Evolutionary conservation across 139 green algal species (phyloP), one percentile per base, ranked within the genome.

Genomic region (Coelastrella sp.): DNA sequence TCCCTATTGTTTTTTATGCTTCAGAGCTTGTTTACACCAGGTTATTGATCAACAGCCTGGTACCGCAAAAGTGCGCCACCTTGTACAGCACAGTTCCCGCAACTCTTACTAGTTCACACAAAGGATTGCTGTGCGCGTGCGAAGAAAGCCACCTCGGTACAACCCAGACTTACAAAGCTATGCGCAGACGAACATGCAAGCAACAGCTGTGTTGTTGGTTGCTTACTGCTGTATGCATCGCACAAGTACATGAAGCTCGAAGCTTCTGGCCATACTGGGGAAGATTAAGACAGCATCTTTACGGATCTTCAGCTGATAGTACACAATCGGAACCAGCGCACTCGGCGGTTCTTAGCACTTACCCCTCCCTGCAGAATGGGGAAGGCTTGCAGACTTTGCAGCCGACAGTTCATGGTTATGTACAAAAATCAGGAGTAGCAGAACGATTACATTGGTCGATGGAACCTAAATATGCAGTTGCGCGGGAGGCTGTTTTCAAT

Each of bases 371-470:
- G 34, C 34, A 50, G 6, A 45, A 48, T 48, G 72, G 62, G 8
- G 13, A 69, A 69, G 27, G 27, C 38, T 35, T 74, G 45, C 71
- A 64, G 4, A 38, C 37, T 11, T 37, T 81, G 34, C 7, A 51
- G 34, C 43, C 43, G 9, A 15, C 34, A 38, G 34, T 81, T 27
- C 51, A 68, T 19, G 74, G 74, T 3, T 37, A 38, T n/a, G 74
- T 81, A 3, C 32, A 53, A 30, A 81, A 81, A 64, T 35, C 74
- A 69, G 74, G 74, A 17, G n/a, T 51, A 53, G 74, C 74, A 81
- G 74, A 81, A 19, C 34, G 32, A 25, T 37, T 81, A 9, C 32
- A 69, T 59, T 81, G 74, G 74, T 81, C 74, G 7, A 50, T 45
- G 13, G 35, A 68, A 25, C 32, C 74, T 0, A 17, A 51, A 25